phyloP scores from a whole-genome alignment of 352 stramenopile genomes.

The Blastocystis sp. region DNA sequence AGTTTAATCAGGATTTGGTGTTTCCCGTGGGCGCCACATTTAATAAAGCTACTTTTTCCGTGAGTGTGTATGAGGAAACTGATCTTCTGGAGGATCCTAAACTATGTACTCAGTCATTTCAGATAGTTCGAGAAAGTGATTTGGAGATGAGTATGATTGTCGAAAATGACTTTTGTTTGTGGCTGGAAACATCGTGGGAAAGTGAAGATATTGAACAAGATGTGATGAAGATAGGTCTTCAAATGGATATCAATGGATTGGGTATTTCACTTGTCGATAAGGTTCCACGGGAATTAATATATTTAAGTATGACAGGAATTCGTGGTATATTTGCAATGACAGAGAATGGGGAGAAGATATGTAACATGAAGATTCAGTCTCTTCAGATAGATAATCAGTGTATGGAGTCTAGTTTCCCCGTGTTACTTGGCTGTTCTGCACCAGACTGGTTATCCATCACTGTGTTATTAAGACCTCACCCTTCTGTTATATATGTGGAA shows the following conservation, averaged over 20 bases:
- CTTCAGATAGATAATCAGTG: slow-evolving; percentile 62
- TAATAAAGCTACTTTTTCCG: neutral
- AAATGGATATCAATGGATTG: neutral
- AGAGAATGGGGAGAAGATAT: neutral
- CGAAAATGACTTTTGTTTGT: neutral
- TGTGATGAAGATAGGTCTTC: neutral
- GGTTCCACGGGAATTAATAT: neutral
- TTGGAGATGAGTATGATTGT: neutral
- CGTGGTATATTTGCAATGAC: neutral
- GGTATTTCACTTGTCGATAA: neutral
- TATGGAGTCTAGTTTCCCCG: neutral
- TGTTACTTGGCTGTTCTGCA: neutral
- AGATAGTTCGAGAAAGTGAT: neutral
- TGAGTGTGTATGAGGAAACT: neutral
- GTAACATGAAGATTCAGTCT: neutral
- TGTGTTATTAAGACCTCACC: neutral
- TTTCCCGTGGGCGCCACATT: slow-evolving; percentile 11
- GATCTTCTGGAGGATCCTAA: neutral
- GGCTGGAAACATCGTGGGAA: neutral
- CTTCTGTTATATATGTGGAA: slow-evolving; percentile 21
- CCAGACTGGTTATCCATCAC: neutral
- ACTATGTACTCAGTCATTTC: neutral
- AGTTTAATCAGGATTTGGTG: slow-evolving; percentile 18
- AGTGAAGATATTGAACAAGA: neutral
- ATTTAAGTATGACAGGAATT: slow-evolving; percentile 5